phyloP scores from a whole-genome alignment of 129 eudicot species.

The Deinandra increscens region DNA sequence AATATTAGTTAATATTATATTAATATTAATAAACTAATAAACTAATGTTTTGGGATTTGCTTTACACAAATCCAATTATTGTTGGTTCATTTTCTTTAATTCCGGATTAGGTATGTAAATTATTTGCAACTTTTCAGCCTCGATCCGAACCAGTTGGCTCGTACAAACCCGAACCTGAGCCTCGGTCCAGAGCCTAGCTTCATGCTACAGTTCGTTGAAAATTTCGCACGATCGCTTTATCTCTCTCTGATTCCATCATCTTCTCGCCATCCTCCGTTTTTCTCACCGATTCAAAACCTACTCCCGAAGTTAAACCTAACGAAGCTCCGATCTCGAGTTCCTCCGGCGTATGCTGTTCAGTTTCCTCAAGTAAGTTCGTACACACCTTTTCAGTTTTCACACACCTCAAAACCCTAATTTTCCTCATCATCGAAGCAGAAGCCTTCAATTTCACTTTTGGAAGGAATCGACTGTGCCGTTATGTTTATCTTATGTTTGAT shows the following conservation, averaged over 20 bases:
- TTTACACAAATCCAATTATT: too few species aligned
- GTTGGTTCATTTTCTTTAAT: too few species aligned
- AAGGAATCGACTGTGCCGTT: slow-evolving; percentile 15
- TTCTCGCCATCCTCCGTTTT: slow-evolving; percentile 40
- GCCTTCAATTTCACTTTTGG: slow-evolving; percentile 21
- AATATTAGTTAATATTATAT: too few species aligned
- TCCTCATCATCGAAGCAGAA: slow-evolving; percentile 21
- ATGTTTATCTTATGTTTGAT: slow-evolving; percentile 12
- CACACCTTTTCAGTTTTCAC: slow-evolving; percentile 22
- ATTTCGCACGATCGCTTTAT: slow-evolving; percentile 61
- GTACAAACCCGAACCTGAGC: slow-evolving; percentile 40
- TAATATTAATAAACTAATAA: too few species aligned
- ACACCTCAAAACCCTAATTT: slow-evolving; percentile 51
- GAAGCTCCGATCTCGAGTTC: slow-evolving; percentile 33
- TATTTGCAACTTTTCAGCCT: background rate
- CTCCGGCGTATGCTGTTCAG: slow-evolving; percentile 18
- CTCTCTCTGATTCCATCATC: slow-evolving; percentile 49
- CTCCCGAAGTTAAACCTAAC: slow-evolving; percentile 19
- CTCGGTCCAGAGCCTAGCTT: slow-evolving; percentile 33
- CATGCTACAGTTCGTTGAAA: slow-evolving; percentile 68
- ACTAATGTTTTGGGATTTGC: too few species aligned
- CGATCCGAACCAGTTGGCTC: slow-evolving; percentile 32
- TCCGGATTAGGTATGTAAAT: too few species aligned
- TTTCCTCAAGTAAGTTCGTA: slow-evolving; percentile 35
- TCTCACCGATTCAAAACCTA: slow-evolving; percentile 63